phyloP scores from a whole-genome alignment of 164 flowering plant species.

The Chloranthus sessilifolius region DNA sequence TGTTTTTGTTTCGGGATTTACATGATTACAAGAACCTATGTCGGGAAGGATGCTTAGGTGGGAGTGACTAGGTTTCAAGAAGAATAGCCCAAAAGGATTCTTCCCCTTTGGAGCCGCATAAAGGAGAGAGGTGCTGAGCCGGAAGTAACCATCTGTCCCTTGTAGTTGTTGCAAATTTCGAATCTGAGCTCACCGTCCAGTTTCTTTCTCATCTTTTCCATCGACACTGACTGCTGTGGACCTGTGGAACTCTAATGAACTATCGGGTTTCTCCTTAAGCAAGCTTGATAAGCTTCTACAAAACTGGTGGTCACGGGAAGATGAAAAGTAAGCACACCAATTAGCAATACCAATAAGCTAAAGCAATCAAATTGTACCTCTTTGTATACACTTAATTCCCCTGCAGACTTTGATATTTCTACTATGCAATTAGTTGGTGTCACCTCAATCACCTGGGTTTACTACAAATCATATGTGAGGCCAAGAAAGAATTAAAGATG shows the following conservation, averaged over 20 bases:
- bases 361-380: constrained; percentile 31
- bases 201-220: constrained; percentile 12
- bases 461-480: constrained; percentile 1
- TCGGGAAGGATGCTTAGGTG: constrained; percentile 1
- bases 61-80: constrained; percentile 11
- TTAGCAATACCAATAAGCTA: background rate
- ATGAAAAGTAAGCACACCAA: background rate
- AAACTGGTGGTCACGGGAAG: constrained; percentile 37
- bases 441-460: constrained; percentile 59
- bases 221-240: constrained; percentile 3
- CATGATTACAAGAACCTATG: background rate
- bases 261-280: constrained; percentile 32
- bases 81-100: constrained; percentile 20
- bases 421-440: constrained; percentile 69
- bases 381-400: constrained; percentile 43
- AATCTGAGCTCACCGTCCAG: constrained; percentile 19
- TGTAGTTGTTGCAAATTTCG: background rate
- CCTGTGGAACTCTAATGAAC: constrained; percentile 7
- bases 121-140: constrained; percentile 14
- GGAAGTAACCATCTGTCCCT: background rate
- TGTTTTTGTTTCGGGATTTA: too few species aligned
- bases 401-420: constrained; percentile 64
- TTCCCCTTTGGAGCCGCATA: constrained; percentile 28
- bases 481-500: constrained; percentile 1
- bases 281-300: constrained; percentile 56